Conservation (phyloP, 2,329 filamentous ascomycete species). For the Fusarium guadeloupense region DNA sequence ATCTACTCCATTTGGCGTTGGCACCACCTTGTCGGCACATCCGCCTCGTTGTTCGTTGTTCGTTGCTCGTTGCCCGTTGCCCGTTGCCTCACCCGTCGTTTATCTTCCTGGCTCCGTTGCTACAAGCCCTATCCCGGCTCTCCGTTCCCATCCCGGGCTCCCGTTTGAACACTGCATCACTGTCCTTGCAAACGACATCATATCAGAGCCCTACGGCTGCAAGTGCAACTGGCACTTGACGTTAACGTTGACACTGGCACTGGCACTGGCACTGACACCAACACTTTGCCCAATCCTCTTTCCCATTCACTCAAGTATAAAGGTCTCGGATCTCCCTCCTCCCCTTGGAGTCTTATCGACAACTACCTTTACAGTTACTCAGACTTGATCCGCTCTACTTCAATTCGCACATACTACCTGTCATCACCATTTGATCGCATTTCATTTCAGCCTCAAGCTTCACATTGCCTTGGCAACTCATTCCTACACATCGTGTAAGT, state of each 20-base stretch:
- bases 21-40: conserved; percentile 35
- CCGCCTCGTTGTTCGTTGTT: conserved; percentile 37
- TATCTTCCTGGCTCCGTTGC: conserved; percentile 35
- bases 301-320: conserved; percentile 27
- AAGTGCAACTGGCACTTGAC: conserved; percentile 1
- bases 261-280: conserved; percentile 3
- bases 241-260: too few species aligned
- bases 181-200: conserved; percentile 37
- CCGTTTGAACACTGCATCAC: conserved; percentile 27
- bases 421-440: not conserved
- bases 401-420: conserved; percentile 3
- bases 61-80: too few species aligned
- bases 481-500: conserved; percentile 22
- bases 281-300: conserved; percentile 11
- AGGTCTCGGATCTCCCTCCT: conserved; percentile 23
- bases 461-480: conserved; percentile 8
- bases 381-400: conserved; percentile 3
- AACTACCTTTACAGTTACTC: conserved; percentile 10
- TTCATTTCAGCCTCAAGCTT: conserved; percentile 6
- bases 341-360: not conserved
- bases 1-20: conserved; percentile 36
- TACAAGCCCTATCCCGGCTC: conserved; percentile 36
- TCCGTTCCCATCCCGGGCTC: conserved; percentile 25
- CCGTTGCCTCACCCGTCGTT: conserved; percentile 36
- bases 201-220: conserved; percentile 20